Evolutionary conservation across 2,329 filamentous ascomycete genomes (phyloP).

Genomic region (Aspergillus luchuensis): DNA sequence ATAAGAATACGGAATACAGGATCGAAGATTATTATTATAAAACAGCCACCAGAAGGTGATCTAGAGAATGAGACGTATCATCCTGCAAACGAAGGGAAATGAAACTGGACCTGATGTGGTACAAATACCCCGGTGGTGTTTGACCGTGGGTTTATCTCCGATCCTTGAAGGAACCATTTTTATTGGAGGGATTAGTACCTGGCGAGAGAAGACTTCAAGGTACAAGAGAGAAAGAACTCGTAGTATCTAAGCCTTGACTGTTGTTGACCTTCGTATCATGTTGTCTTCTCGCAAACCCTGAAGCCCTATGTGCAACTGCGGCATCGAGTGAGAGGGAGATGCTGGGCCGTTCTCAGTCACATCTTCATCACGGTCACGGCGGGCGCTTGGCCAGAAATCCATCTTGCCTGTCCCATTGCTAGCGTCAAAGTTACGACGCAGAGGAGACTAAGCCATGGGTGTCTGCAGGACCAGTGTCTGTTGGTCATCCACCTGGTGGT

Average conservation of each 20-base stretch:
- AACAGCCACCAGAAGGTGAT: neutral
- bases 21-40: neutral
- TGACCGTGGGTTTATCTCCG: neutral
- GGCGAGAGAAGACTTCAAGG: neutral
- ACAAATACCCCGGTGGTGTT: conserved; percentile 16
- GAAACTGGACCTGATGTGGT: conserved; percentile 15
- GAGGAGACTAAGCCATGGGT: neutral
- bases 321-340: neutral
- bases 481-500: neutral
- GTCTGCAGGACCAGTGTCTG: neutral
- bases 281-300: too few species aligned
- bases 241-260: too few species aligned
- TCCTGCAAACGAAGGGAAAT: neutral
- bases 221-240: too few species aligned
- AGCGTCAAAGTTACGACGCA: neutral
- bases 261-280: too few species aligned
- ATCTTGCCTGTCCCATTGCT: conserved; percentile 1
- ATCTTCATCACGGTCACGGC: conserved; percentile 1
- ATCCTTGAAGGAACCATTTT: neutral
- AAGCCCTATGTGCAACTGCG: neutral
- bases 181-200: neutral
- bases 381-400: conserved; percentile 7
- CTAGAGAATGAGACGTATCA: neutral
- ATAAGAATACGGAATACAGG: neutral
- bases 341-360: conserved; percentile 1